phyloP scores from a whole-genome alignment of 208 protist genomes.

The Vickermania spadyakhi region DNA sequence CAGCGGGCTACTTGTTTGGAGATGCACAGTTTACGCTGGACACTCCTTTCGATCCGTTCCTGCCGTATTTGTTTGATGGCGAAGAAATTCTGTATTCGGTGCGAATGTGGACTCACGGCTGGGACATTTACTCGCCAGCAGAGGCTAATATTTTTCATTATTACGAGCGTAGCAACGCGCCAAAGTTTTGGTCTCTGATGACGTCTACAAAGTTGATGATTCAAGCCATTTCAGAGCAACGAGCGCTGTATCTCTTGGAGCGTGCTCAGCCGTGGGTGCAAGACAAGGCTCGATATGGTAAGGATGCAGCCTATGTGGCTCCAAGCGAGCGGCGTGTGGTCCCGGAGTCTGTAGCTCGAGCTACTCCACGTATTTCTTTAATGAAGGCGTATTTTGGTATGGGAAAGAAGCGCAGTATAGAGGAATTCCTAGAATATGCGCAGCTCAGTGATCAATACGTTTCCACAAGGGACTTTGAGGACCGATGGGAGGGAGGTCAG shows the following conservation, averaged over 20 bases:
- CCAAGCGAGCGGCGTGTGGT: conserved; percentile 29
- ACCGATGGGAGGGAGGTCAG: conserved; percentile 38
- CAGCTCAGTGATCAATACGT: conserved; percentile 52
- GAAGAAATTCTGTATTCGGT: conserved; percentile 86
- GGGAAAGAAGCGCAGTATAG: conserved; percentile 28
- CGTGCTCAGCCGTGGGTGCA: conserved; percentile 33
- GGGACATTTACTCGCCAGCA: conserved; percentile 71
- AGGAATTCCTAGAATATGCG: conserved; percentile 48
- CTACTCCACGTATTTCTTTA: conserved; percentile 15
- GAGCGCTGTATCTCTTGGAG: conserved; percentile 41
- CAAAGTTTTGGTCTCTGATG: conserved; percentile 33
- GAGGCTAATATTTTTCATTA: conserved; percentile 75
- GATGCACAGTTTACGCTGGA: conserved; percentile 62
- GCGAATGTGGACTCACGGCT: conserved; percentile 82
- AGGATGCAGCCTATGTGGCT: conserved; percentile 7
- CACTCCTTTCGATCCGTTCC: conserved; percentile 89
- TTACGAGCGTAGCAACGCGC: conserved; percentile 38
- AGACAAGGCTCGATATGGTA: conserved; percentile 3
- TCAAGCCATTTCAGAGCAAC: conserved; percentile 13
- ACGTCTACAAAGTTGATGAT: background rate
- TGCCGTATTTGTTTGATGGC: conserved; percentile 91
- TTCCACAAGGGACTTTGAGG: conserved; percentile 36
- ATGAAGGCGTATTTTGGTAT: conserved; percentile 40
- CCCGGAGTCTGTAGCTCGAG: conserved; percentile 19
- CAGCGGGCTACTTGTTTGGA: conserved; percentile 71